These are phyloP conservation scores for Schizochytrium sp. DNA, from an alignment of 108 stramenopile genomes.

Conservation along the genomic window DNA sequence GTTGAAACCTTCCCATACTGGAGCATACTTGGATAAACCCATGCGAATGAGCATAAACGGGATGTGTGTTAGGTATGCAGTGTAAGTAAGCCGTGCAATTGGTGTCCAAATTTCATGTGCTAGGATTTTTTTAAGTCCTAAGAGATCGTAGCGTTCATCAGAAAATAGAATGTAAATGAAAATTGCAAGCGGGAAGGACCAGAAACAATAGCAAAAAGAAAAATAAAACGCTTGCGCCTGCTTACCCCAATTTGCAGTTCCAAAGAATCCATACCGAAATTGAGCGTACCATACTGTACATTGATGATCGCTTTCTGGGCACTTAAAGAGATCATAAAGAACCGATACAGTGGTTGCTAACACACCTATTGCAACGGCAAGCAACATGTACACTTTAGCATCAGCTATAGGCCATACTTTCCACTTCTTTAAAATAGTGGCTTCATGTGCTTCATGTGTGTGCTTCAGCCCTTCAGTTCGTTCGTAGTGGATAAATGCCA, in stretches of 20 bases:
- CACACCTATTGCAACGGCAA: not conserved
- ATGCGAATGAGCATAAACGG: not conserved
- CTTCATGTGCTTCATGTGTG: not conserved
- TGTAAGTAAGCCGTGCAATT: slow-evolving; percentile 55
- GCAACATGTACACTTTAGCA: not conserved
- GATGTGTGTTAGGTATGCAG: slow-evolving; percentile 19
- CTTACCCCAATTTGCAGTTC: not conserved
- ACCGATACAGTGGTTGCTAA: not conserved
- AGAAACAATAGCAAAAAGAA: not conserved
- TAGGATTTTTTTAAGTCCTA: slow-evolving; percentile 10
- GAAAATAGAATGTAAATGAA: not conserved
- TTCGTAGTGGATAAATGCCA: slow-evolving; percentile 61
- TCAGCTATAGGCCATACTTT: not conserved
- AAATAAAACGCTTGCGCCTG: not conserved
- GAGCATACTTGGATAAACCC: not conserved
- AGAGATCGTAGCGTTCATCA: not conserved
- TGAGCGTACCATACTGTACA: slow-evolving; percentile 17
- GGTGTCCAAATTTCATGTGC: not conserved
- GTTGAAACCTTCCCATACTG: not conserved
- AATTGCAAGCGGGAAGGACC: slow-evolving; percentile 35
- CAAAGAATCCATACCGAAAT: not conserved
- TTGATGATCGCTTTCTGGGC: slow-evolving; percentile 31
- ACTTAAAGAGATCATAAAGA: not conserved
- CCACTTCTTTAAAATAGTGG: not conserved
- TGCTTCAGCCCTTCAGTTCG: not conserved